Base-by-base conservation (phyloP, 306 rosid species). In the Begonia loranthoides region DNA sequence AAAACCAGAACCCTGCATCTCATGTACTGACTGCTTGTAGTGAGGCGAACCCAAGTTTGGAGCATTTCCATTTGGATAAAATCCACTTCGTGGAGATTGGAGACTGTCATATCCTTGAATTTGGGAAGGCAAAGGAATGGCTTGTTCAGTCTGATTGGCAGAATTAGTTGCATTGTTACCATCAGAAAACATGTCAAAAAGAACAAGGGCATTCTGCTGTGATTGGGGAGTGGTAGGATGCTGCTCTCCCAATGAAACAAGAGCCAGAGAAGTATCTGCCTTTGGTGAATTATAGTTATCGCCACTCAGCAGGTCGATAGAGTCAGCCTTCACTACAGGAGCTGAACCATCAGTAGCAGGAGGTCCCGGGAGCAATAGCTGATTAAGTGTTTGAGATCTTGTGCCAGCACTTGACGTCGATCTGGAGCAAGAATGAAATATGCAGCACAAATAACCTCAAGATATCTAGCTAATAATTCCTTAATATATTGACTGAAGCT, bases 281-380 rank as follows among this genome's bases (percentile, higher is more conserved):
- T 68, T 80, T 3, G 90, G 90, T 59, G 85, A 80, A 75, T 54
- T 73, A 66, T 71, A 90, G 66, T 85, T 83, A 49, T 90, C 97
- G 16, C 97, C 97, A 10, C 97, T 90, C 61, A 90, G 97, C 63
- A 90, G 81, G 74, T 90, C 97, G 56, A 78, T 82, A 72, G 92
- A 78, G 67, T 78, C 78, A 38, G 62, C 69, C 59, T 54, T 76
- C 12, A 66, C 45, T 47, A 70, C 64, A 55, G 79, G 59, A 63
- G 67, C 73, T 48, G 73, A 50, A 53, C 71, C 79, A 59, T 77
- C 70, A 13, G 77, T 67, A 17, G 73, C 46, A 4, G 83, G 64
- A 55, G 94, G 79, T 66, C 83, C 94, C 48, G 81, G 78, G 73
- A 79, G 85, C 57, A 72, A 33, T 60, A 81, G 59, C 62, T 75